Evolutionary conservation across 768 basidiomycete species (phyloP).

Genomic region (Mycena galopus): DNA sequence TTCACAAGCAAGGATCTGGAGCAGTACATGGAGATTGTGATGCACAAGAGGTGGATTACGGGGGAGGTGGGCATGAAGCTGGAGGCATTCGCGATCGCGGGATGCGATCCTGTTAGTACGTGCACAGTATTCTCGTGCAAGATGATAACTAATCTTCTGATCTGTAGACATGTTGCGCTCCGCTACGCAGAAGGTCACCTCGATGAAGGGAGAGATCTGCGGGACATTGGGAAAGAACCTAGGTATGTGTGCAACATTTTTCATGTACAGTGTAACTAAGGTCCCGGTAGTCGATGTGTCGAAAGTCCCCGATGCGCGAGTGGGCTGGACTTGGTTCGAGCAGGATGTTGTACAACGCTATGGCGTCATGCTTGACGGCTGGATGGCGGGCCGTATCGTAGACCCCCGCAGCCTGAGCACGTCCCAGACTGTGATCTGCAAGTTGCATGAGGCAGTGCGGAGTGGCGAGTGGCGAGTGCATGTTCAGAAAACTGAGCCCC

Average conservation of each 20-base stretch:
- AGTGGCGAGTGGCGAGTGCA: not conserved
- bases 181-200: not conserved
- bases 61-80: slow-evolving; percentile 27
- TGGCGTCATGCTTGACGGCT: slow-evolving; percentile 1
- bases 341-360: slow-evolving; percentile 18
- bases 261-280: not conserved
- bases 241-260: not conserved
- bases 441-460: not conserved
- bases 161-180: not conserved
- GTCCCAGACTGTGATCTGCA: not conserved
- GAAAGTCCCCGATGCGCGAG: not conserved
- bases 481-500: not conserved
- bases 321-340: not conserved
- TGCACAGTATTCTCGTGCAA: not conserved
- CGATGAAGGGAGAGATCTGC: slow-evolving; percentile 2
- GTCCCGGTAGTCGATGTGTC: not conserved
- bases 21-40: slow-evolving; percentile 37
- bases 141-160: not conserved
- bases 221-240: not conserved
- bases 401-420: slow-evolving; percentile 20
- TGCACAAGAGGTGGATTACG: slow-evolving; percentile 16
- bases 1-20: slow-evolving; percentile 35
- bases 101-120: slow-evolving; percentile 29
- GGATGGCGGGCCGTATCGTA: not conserved
- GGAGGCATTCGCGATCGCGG: slow-evolving; percentile 35